These are phyloP conservation scores for Phytomonas sp. DNA, from an alignment of 208 protist species.

Conservation along the genomic window DNA sequence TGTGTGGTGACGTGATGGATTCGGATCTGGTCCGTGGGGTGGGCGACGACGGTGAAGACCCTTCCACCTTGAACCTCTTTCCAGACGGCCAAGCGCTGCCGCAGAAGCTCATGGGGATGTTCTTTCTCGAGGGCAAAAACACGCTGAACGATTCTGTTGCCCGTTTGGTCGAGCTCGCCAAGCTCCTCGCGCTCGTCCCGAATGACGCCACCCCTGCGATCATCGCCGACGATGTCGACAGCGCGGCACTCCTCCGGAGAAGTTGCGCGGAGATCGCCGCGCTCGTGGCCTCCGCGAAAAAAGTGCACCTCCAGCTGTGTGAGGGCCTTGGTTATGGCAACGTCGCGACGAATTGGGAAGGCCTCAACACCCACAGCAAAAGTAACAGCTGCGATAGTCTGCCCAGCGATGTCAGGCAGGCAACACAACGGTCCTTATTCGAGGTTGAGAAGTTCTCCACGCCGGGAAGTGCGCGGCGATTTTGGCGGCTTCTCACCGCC, in stretches of 20 bases:
- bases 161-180: background rate
- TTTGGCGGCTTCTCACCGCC: conserved; percentile 44
- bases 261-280: conserved; percentile 1
- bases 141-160: background rate
- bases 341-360: background rate
- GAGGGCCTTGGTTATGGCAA: background rate
- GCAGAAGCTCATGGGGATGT: background rate
- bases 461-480: conserved; percentile 16
- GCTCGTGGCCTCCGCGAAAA: background rate
- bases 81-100: background rate
- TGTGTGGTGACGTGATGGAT: background rate
- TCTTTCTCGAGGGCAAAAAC: background rate
- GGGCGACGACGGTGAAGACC: background rate
- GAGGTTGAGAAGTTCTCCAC: conserved; percentile 30
- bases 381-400: background rate
- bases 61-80: background rate
- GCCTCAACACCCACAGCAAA: background rate
- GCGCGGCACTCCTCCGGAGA: background rate
- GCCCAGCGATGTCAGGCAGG: background rate
- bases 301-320: background rate
- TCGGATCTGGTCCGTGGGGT: background rate
- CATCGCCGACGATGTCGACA: background rate
- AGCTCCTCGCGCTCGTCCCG: background rate
- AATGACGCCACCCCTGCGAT: background rate
- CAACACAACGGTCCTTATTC: conserved; percentile 7